Evolutionary conservation across 257 asterid genomes (phyloP).

Genomic region (Plantago ovata): DNA sequence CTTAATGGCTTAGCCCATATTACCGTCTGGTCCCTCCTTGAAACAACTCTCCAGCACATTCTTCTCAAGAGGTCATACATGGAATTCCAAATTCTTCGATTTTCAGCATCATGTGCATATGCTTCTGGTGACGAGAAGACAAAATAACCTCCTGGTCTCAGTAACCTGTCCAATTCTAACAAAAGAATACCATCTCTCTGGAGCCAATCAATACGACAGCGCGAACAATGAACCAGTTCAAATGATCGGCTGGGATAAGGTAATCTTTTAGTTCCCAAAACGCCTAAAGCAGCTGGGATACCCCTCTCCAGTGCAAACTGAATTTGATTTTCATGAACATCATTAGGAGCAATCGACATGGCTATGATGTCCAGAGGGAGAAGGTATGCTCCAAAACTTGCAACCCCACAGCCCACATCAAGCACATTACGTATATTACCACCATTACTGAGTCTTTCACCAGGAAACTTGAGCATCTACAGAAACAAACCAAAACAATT

Average conservation of each 20-base stretch:
- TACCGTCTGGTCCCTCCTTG: conserved; percentile 77
- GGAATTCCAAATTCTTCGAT: conserved; percentile 72
- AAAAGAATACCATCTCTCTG: conserved; percentile 91
- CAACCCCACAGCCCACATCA: conserved; percentile 98
- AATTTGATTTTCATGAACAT: conserved; percentile 94
- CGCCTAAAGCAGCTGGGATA: conserved; percentile 80
- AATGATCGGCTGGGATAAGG: conserved; percentile 95
- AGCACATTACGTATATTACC: conserved; percentile 82
- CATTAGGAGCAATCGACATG: conserved; percentile 95
- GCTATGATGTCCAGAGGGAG: conserved; percentile 73
- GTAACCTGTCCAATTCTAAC: conserved; percentile 83
- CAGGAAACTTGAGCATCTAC: conserved; percentile 91
- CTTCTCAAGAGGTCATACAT: conserved; percentile 70
- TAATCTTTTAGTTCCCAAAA: conserved; percentile 80
- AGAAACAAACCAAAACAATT: conserved; percentile 6
- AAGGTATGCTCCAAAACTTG: conserved; percentile 94
- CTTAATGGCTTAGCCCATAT: conserved; percentile 87
- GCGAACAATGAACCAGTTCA: conserved; percentile 90
- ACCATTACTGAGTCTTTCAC: conserved; percentile 58
- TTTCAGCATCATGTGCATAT: conserved; percentile 76
- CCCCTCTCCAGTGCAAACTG: conserved; percentile 97
- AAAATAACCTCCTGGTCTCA: conserved; percentile 93
- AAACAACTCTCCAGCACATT: conserved; percentile 93
- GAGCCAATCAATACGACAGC: conserved; percentile 96
- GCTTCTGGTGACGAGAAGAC: conserved; percentile 96